A percentile compares a stretch with the other conserved stretches of the same genome.
These are phyloP conservation scores for Penicillium carneum DNA, from an alignment of 2,329 filamentous ascomycete species.

Conservation along the genomic window DNA sequence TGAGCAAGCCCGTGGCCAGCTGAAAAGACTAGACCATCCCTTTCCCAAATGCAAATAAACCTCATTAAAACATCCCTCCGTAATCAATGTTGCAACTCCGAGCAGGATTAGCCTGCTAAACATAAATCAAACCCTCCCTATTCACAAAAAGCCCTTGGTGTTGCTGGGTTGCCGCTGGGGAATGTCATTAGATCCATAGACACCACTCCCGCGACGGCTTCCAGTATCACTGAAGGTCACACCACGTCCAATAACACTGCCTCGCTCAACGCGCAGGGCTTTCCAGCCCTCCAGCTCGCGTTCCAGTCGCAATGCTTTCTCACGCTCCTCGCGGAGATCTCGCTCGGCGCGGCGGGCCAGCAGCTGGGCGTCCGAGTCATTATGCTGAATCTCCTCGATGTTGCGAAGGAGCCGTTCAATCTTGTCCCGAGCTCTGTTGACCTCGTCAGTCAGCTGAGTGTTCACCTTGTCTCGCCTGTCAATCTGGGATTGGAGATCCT, in stretches of 20 bases:
- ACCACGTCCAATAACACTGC: slow-evolving; percentile 44
- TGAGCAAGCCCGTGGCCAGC: slow-evolving; percentile 24
- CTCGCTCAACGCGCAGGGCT: slow-evolving; percentile 69
- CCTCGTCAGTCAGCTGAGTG: slow-evolving; percentile 79
- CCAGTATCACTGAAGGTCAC: slow-evolving; percentile 50
- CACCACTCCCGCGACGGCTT: slow-evolving; percentile 51
- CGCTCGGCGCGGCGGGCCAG: slow-evolving; percentile 84
- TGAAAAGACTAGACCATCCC: slow-evolving; percentile 19
- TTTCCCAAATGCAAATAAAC: slow-evolving; percentile 29
- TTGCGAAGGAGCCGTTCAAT: slow-evolving; percentile 85
- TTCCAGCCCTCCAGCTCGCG: slow-evolving; percentile 87
- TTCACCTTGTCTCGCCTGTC: slow-evolving; percentile 92
- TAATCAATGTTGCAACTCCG: slow-evolving; percentile 25
- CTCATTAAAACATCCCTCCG: slow-evolving; percentile 22
- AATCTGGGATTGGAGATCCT: slow-evolving; percentile 89
- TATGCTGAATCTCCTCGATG: slow-evolving; percentile 91
- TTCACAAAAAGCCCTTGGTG: slow-evolving; percentile 78
- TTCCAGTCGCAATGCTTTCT: slow-evolving; percentile 81
- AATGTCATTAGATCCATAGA: slow-evolving; percentile 57
- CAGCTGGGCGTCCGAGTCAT: slow-evolving; percentile 81
- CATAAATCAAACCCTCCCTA: slow-evolving; percentile 20
- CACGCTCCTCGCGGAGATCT: slow-evolving; percentile 85
- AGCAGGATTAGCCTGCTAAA: slow-evolving; percentile 29
- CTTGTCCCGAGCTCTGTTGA: slow-evolving; percentile 85
- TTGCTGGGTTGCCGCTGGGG: slow-evolving; percentile 74